These are phyloP conservation scores for Cyberlindnera samutprakarnensis DNA, from an alignment of 805 yeast species.

Conservation along the genomic window DNA sequence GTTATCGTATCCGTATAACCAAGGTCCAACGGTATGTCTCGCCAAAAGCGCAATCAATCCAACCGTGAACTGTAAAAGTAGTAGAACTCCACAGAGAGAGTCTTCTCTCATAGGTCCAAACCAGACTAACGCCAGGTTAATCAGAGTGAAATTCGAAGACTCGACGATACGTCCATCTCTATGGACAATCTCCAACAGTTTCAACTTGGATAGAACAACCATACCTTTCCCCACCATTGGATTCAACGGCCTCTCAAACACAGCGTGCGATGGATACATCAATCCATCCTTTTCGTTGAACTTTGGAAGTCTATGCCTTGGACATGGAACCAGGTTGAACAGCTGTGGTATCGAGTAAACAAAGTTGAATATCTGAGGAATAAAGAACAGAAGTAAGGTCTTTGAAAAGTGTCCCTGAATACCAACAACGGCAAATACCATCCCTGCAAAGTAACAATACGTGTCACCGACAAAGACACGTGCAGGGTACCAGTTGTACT, in stretches of 20 bases:
- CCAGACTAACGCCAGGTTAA: slow-evolving; percentile 77
- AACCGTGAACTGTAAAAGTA: slow-evolving; percentile 53
- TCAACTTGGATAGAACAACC: slow-evolving; percentile 36
- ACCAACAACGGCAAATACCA: slow-evolving; percentile 97
- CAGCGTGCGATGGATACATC: slow-evolving; percentile 65
- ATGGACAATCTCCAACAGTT: slow-evolving; percentile 36
- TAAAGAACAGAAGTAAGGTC: slow-evolving; percentile 75
- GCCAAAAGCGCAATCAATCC: slow-evolving; percentile 62
- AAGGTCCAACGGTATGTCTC: slow-evolving; percentile 80
- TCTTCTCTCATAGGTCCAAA: slow-evolving; percentile 90
- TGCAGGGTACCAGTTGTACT: slow-evolving; percentile 87
- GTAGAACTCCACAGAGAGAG: slow-evolving; percentile 49
- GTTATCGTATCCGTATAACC: slow-evolving; percentile 87
- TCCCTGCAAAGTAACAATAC: slow-evolving; percentile 95
- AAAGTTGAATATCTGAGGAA: slow-evolving; percentile 90
- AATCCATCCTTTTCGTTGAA: slow-evolving; percentile 62
- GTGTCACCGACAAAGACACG: slow-evolving; percentile 96
- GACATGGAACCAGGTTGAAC: slow-evolving; percentile 83
- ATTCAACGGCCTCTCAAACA: slow-evolving; percentile 26
- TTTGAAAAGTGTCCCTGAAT: slow-evolving; percentile 95
- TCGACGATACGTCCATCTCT: slow-evolving; percentile 15
- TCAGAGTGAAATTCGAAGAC: slow-evolving; percentile 66
- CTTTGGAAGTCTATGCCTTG: slow-evolving; percentile 87
- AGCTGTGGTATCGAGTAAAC: slow-evolving; percentile 89
- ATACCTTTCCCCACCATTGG: slow-evolving; percentile 33